These are phyloP conservation scores for Camptophora hylomeconis DNA, from an alignment of 2,329 filamentous ascomycete species.

Conservation along the genomic window DNA sequence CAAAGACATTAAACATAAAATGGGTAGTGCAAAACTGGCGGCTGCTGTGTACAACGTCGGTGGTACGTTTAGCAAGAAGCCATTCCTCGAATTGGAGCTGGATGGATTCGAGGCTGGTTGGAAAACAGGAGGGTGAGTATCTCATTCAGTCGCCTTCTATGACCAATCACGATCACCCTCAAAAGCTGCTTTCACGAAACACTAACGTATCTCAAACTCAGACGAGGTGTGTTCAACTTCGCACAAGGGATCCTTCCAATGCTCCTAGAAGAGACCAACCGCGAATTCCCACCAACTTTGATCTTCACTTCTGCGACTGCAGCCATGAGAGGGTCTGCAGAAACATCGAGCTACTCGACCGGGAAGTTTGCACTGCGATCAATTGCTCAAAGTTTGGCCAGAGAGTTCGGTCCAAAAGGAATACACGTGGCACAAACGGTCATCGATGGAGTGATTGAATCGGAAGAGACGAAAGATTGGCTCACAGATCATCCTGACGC, in stretches of 20 bases:
- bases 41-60: conserved; percentile 42
- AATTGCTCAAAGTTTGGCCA: too few species aligned
- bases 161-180: too few species aligned
- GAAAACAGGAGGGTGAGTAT: too few species aligned
- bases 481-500: conserved; percentile 36
- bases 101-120: conserved; percentile 14
- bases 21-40: too few species aligned
- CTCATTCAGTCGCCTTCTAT: too few species aligned
- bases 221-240: conserved; percentile 38
- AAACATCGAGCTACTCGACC: conserved; percentile 36
- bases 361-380: conserved; percentile 39
- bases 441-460: conserved; percentile 44
- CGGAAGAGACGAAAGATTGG: conserved; percentile 40
- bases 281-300: conserved; percentile 34
- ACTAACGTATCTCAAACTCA: too few species aligned
- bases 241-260: conserved; percentile 35
- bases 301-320: conserved; percentile 44
- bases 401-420: conserved; percentile 41
- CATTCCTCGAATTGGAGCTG: conserved; percentile 16
- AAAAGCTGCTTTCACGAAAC: too few species aligned
- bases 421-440: conserved; percentile 42
- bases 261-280: conserved; percentile 27
- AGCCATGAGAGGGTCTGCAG: conserved; percentile 36
- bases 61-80: conserved; percentile 21
- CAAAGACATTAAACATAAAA: too few species aligned